Evolutionary conservation across 2,329 filamentous ascomycete species (phyloP).

Genomic region (Trichoderma simmonsii): DNA sequence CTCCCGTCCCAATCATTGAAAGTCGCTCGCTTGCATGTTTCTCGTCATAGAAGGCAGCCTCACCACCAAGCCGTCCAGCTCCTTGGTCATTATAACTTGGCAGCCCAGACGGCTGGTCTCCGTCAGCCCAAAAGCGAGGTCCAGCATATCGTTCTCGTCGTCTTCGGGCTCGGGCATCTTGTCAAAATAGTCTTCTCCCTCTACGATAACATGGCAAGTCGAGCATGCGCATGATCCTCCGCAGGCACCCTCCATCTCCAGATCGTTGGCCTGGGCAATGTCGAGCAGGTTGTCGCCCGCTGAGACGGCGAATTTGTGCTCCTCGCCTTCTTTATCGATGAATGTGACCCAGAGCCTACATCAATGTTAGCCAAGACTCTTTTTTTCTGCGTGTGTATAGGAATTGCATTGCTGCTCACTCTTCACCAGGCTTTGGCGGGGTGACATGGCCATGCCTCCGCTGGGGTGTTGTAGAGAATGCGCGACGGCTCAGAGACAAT

Average conservation of each 20-base stretch:
- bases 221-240: constrained; percentile 92
- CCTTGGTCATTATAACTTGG: constrained; percentile 87
- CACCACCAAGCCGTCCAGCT: constrained; percentile 81
- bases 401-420: constrained; percentile 55
- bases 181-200: constrained; percentile 70
- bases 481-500: constrained; percentile 34
- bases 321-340: constrained; percentile 81
- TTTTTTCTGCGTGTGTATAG: background rate
- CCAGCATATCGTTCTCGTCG: constrained; percentile 87
- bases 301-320: constrained; percentile 73
- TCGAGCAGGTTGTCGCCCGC: constrained; percentile 92
- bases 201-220: constrained; percentile 86
- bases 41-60: constrained; percentile 89
- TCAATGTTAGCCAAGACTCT: background rate
- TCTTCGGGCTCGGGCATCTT: constrained; percentile 74
- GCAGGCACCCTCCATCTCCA: constrained; percentile 98
- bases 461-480: constrained; percentile 63
- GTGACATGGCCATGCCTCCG: constrained; percentile 74
- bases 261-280: constrained; percentile 88
- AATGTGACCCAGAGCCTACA: constrained; percentile 82
- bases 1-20: constrained; percentile 42
- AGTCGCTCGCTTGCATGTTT: constrained; percentile 94
- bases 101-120: constrained; percentile 83
- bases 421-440: constrained; percentile 84
- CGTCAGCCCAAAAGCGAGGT: constrained; percentile 83